phyloP scores from a whole-genome alignment of 805 yeast genomes.

The Candida golubevii region DNA sequence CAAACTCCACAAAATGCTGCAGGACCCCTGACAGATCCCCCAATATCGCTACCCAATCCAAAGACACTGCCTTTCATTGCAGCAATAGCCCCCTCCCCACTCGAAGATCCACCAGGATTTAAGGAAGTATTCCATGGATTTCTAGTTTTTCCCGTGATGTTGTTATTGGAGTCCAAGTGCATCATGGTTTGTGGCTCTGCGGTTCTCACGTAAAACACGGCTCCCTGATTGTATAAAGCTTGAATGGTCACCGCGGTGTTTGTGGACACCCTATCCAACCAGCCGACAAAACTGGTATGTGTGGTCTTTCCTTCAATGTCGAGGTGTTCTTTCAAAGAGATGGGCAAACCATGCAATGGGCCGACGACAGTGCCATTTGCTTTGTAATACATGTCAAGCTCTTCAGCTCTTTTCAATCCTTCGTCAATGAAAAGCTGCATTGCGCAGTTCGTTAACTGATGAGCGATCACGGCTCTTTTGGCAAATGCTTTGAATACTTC shows the following conservation, averaged over 20 bases:
- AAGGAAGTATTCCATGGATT: conserved; percentile 17
- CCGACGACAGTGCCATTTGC: conserved; percentile 14
- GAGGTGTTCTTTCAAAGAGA: conserved; percentile 18
- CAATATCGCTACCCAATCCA: conserved; percentile 18
- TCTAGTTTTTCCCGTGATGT: conserved; percentile 17
- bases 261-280: conserved; percentile 13
- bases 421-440: conserved; percentile 19
- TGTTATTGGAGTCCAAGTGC: conserved; percentile 18
- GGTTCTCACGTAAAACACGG: conserved; percentile 17
- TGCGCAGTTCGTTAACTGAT: conserved; percentile 19
- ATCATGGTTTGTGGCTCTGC: conserved; percentile 18
- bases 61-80: conserved; percentile 18
- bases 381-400: conserved; percentile 12
- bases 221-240: conserved; percentile 14
- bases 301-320: conserved; percentile 14
- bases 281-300: conserved; percentile 14
- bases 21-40: conserved; percentile 18
- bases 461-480: conserved; percentile 18
- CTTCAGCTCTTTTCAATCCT: conserved; percentile 17
- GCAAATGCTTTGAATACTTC: conserved; percentile 15
- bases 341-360: conserved; percentile 17
- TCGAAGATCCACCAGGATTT: conserved; percentile 17
- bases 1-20: conserved; percentile 19
- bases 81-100: conserved; percentile 19
- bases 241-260: conserved; percentile 8